phyloP scores from a whole-genome alignment of 1,284 basidiomycete species.

The Tetrapyrgos nigripes region DNA sequence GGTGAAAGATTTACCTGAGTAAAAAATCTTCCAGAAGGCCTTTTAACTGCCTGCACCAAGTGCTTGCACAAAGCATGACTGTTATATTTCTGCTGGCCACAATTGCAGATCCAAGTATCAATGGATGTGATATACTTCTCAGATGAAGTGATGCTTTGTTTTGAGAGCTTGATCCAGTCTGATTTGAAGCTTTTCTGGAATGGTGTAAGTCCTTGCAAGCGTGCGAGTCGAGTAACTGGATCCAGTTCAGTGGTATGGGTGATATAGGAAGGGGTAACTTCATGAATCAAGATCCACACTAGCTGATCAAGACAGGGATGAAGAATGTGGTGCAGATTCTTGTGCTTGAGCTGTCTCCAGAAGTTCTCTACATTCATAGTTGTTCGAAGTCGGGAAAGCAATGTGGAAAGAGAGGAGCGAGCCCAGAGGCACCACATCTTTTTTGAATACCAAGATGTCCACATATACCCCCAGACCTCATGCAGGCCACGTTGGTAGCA shows the following conservation, averaged over 20 bases:
- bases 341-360: slow-evolving; percentile 39
- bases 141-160: background rate
- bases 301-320: slow-evolving; percentile 37
- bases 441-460: slow-evolving; percentile 27
- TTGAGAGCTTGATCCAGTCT: slow-evolving; percentile 18
- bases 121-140: slow-evolving; percentile 26
- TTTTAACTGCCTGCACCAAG: slow-evolving; percentile 34
- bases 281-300: slow-evolving; percentile 33
- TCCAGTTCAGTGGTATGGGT: slow-evolving; percentile 19
- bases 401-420: slow-evolving; percentile 26
- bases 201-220: slow-evolving; percentile 10
- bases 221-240: slow-evolving; percentile 21
- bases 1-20: no score
- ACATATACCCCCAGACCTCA: slow-evolving; percentile 32
- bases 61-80: slow-evolving; percentile 38
- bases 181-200: slow-evolving; percentile 24
- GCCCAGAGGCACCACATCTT: slow-evolving; percentile 36
- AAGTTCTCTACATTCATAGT: slow-evolving; percentile 43
- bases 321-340: slow-evolving; percentile 31
- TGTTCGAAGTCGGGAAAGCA: slow-evolving; percentile 31
- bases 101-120: slow-evolving; percentile 33
- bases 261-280: slow-evolving; percentile 29
- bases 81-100: slow-evolving; percentile 34
- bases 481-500: slow-evolving; percentile 30
- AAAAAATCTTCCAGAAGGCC: no score